These are phyloP conservation scores for Chaetomium sp. DNA, from an alignment of 2,329 filamentous ascomycete species.

Conservation along the genomic window DNA sequence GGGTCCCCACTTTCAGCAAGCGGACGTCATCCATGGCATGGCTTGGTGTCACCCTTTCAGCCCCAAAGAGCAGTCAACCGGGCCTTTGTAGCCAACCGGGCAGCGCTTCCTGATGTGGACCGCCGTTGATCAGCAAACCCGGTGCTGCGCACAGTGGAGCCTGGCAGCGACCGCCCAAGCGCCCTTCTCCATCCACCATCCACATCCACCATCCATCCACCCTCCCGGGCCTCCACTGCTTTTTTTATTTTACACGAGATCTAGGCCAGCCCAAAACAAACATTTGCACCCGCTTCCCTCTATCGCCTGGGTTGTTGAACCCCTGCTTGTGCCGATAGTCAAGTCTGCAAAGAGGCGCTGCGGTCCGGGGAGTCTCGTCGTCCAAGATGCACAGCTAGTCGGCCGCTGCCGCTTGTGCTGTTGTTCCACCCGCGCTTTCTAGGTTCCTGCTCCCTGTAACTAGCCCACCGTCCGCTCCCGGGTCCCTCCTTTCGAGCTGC, in stretches of 20 bases:
- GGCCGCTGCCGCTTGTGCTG: slow-evolving; percentile 28
- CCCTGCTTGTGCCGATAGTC: not conserved
- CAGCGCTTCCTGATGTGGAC: slow-evolving; percentile 11
- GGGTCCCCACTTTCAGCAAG: not conserved
- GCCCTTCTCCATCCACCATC: slow-evolving; percentile 10
- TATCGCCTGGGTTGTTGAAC: not conserved
- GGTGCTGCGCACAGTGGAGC: slow-evolving; percentile 2
- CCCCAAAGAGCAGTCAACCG: not conserved
- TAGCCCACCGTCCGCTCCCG: slow-evolving; percentile 11
- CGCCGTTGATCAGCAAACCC: slow-evolving; percentile 4
- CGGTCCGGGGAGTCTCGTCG: slow-evolving; percentile 3
- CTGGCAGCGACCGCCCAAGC: not conserved
- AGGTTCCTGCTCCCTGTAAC: slow-evolving; percentile 7
- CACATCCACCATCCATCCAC: not conserved
- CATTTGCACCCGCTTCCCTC: slow-evolving; percentile 4
- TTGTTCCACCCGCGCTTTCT: slow-evolving; percentile 8
- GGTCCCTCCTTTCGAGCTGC: not conserved
- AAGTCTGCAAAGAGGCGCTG: slow-evolving; percentile 8
- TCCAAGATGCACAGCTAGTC: slow-evolving; percentile 35
- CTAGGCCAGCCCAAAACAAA: slow-evolving; percentile 1
- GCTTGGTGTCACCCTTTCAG: slow-evolving; percentile 7
- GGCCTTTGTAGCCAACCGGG: slow-evolving; percentile 15
- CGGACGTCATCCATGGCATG: slow-evolving; percentile 11
- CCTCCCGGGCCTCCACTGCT: not conserved
- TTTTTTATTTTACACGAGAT: slow-evolving; percentile 21